Evolutionary conservation across 768 basidiomycete genomes (phyloP).

Genomic region (Pisolithus tinctorius): DNA sequence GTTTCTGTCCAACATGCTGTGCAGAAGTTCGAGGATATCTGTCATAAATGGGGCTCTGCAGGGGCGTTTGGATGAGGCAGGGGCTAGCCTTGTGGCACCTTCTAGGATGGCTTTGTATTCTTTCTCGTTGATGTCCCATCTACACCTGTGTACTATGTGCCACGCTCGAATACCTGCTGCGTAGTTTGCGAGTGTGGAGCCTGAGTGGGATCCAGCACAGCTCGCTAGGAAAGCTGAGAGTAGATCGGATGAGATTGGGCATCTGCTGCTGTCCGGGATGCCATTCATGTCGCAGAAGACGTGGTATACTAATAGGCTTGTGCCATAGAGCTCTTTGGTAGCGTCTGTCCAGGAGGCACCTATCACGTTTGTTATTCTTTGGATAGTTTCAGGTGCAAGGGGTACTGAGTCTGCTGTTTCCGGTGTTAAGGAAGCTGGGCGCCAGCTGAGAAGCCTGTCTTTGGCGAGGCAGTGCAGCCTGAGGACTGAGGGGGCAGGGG

Average conservation of each 20-base stretch:
- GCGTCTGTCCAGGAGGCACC: conserved; percentile 19
- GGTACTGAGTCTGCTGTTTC: conserved; percentile 12
- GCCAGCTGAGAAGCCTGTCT: not conserved
- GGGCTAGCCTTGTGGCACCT: not conserved
- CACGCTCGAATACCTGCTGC: conserved; percentile 35
- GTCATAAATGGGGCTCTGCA: conserved; percentile 28
- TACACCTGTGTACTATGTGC: conserved; percentile 34
- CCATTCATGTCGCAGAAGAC: conserved; percentile 31
- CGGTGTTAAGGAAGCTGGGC: not conserved
- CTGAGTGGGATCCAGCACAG: conserved; percentile 27
- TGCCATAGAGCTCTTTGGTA: conserved; percentile 31
- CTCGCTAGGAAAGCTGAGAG: conserved; percentile 26
- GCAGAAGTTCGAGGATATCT: not conserved
- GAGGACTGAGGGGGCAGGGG: conserved; percentile 18
- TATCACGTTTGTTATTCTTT: conserved; percentile 10
- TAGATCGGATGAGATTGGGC: conserved; percentile 21
- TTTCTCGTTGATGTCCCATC: not conserved
- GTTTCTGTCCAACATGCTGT: conserved; percentile 14
- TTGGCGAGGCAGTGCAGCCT: too few relatives aligned
- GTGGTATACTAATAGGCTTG: conserved; percentile 35
- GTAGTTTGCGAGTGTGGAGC: conserved; percentile 31
- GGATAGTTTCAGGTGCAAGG: not conserved
- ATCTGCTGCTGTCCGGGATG: conserved; percentile 27
- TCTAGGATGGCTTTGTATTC: not conserved
- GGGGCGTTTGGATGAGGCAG: conserved; percentile 16